Evolutionary conservation across 1,139 yeast species (phyloP), one percentile per base, ranked within the genome.

Genomic region (Torulaspora globosa): DNA sequence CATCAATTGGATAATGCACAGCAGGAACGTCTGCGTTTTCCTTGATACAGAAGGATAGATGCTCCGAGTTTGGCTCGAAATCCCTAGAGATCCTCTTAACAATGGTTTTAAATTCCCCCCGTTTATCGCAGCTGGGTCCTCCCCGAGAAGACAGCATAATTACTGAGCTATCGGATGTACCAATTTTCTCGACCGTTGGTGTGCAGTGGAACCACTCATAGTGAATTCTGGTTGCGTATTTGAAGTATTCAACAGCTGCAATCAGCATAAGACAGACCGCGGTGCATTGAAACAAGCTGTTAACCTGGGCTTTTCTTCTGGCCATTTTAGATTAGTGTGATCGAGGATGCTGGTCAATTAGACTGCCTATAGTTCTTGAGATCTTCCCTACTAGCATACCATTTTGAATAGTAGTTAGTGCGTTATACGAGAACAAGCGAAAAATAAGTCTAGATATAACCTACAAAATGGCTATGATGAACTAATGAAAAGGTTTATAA

Each of bases 201-300:
- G 72, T 69, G 46, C 74, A 70, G 46, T 70, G 74, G 52, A 70
- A 68, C 71, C 71, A 69, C 27, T 70, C 73, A 48, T 70, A 70
- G 49, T 69, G 63, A 32, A 58, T 55, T 48, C 60, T 62, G 3
- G 73, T 69, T 14, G 65, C 53, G 45, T 67, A 67, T 50, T 70
- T 70, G 58, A 70, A 70, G 49, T 67, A 70, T 49, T 70, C 73
- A 2, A 67, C 70, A 5, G 64, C 71, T 3, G 67, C 73, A 39
- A 69, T 61, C 4, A 69, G 46, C 1, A 55, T 53, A 9, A 68
- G 47, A 8, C 67, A 62, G 11, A 60, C 40, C 10, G 55, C n/a
- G 3, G 66, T 47, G 16, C 64, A 66, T 36, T 62, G 54, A 14
- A 68, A 39, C 1, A 70, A 50, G n/a, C 52, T 58, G 36, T 55